Evolutionary conservation across 805 yeast genomes (phyloP), one percentile per base, ranked within the genome.

Genomic region (Phaffomyces antillensis): DNA sequence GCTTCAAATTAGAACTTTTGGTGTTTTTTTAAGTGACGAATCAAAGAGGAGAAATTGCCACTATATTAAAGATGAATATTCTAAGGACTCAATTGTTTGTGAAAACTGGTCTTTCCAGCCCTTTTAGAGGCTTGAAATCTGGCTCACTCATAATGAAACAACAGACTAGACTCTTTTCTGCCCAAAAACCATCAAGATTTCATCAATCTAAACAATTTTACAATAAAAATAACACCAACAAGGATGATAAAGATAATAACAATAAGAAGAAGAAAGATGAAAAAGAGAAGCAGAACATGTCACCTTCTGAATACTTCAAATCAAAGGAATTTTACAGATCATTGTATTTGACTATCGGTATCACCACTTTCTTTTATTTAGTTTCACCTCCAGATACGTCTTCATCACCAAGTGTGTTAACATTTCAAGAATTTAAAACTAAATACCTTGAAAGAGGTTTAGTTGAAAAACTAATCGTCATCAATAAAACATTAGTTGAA

Each of bases 401-500:
- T 32, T 41, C 50, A 16, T 53, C 59, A 6, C 51, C 54, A 17
- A 54, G 61, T 28, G 60, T 60, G 10, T 56, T 91, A 47, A 81
- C 96, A 2, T 93, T 89, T 83, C 98, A 93, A 67, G 96, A 91
- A 58, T 91, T 93, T 68, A 76, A 86, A 38, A 70, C 81, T 6
- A 73, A 81, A 41, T 82, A 81, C 57, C 71, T 93, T 49, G 86
- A 83, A 50, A 84, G 81, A 55, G 90, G 90, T 7, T 71, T 79
- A 36, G 99, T 93, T 15, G 73, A 79, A 41, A 78, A 76, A 52
- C 68, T 93, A 42, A 64, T 79, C 16, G 90, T 93, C 9, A 79
- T 87, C 25, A 91, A 93, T 67, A 84, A 84, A 55, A 69, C 77
- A 13, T 73, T 74, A 41, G 99, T 88, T 1, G 84, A 79, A 55